These are phyloP conservation scores for Colletotrichum zoysiae DNA, from an alignment of 2,329 filamentous ascomycete species.

Conservation along the genomic window DNA sequence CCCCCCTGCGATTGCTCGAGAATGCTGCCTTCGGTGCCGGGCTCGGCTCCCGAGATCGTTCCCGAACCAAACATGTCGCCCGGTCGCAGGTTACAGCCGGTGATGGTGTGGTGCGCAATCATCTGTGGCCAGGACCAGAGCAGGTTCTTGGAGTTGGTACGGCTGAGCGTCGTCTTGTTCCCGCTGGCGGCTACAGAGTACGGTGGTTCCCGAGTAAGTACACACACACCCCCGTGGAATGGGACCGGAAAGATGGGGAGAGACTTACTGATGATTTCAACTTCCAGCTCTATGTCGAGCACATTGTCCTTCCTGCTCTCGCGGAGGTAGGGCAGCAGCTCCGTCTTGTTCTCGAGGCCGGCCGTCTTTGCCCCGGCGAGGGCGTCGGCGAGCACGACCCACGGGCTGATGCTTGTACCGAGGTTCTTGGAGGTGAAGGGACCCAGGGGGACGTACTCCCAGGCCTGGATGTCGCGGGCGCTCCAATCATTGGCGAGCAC, in stretches of 20 bases:
- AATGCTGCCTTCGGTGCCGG: conserved; percentile 76
- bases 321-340: conserved; percentile 61
- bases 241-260: neutral
- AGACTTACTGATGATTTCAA: conserved; percentile 53
- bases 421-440: conserved; percentile 74
- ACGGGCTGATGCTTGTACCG: conserved; percentile 70
- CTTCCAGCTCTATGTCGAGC: conserved; percentile 54
- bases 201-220: conserved; percentile 27
- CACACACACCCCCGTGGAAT: accelerated
- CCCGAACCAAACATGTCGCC: conserved; percentile 84
- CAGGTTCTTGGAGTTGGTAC: conserved; percentile 58
- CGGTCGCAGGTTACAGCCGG: conserved; percentile 79
- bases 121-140: conserved; percentile 88
- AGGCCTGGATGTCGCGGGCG: conserved; percentile 70
- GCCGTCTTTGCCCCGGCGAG: conserved; percentile 52
- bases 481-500: conserved; percentile 76
- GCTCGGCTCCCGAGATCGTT: conserved; percentile 76
- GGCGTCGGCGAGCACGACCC: conserved; percentile 73
- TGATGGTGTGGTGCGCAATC: conserved; percentile 84
- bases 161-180: conserved; percentile 47
- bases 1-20: conserved; percentile 80
- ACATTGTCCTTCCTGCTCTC: conserved; percentile 63
- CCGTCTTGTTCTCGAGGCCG: conserved; percentile 50
- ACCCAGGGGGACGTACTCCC: conserved; percentile 72
- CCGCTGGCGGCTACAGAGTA: conserved; percentile 47